Conservation (phyloP, 2,329 filamentous ascomycete genomes). For the Aspergillus persii region DNA sequence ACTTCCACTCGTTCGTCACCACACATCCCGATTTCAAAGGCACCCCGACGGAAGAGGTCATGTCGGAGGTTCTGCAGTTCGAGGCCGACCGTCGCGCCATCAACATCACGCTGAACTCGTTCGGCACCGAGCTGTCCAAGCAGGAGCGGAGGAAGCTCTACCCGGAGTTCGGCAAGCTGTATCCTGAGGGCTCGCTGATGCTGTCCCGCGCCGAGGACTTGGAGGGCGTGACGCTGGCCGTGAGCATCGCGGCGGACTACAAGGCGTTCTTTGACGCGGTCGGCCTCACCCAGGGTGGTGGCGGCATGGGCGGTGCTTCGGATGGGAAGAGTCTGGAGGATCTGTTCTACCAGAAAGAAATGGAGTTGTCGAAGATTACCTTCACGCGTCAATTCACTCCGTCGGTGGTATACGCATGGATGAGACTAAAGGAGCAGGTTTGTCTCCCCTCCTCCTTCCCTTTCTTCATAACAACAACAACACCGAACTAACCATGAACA, state of each 20-base stretch:
- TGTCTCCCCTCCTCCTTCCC: conserved; percentile 30
- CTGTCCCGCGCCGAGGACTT: conserved; percentile 91
- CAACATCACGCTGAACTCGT: conserved; percentile 98
- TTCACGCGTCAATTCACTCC: conserved; percentile 97
- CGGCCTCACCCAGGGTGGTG: conserved; percentile 71
- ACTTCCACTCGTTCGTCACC: conserved; percentile 94
- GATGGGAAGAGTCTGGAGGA: conserved; percentile 93
- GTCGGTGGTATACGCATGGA: conserved; percentile 94
- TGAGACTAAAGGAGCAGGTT: conserved; percentile 96
- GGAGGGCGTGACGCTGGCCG: conserved; percentile 87
- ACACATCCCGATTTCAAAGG: conserved; percentile 80
- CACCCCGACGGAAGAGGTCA: conserved; percentile 88
- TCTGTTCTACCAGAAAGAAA: conserved; percentile 98
- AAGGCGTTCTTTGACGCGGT: conserved; percentile 94
- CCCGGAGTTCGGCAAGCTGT: conserved; percentile 83
- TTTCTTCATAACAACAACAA: not conserved
- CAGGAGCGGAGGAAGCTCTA: conserved; percentile 94
- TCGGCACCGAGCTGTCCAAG: conserved; percentile 94
- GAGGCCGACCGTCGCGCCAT: conserved; percentile 95
- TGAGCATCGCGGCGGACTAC: conserved; percentile 91
- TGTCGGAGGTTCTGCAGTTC: conserved; percentile 94
- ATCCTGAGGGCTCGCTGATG: conserved; percentile 93
- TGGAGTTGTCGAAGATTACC: conserved; percentile 93
- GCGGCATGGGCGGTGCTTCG: conserved; percentile 73
- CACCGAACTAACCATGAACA: not conserved